Evolutionary conservation across 768 basidiomycete species (phyloP), one percentile per base, ranked within the genome.

Genomic region (Pleurotus citrinopileatus): DNA sequence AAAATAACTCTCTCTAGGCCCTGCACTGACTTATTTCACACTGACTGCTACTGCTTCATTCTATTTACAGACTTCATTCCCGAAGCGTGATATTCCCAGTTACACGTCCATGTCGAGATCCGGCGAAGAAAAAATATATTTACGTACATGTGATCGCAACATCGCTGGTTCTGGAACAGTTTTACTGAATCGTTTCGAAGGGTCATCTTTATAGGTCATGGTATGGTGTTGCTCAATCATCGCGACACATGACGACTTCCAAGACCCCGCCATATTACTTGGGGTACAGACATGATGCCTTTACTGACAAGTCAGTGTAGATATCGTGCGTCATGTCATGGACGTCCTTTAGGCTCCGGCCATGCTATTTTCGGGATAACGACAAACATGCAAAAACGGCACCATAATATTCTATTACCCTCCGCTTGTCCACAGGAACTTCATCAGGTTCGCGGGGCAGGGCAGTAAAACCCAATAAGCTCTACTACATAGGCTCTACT

Each of bases 81-180:
- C 34, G 48, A 51, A 37, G 32, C 22, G 20, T 51, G 48, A 38
- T 51, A 26, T 17, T 7, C 48, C 29, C 32, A 34, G 32, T 34
- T 51, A 12, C 38, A 32, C 13, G 15, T 20, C 34, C 48, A 23
- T 51, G 34, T 36, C 48, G 34, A 51, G 48, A 51, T 51, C 48
- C 48, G 48, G 34, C 29, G 23, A 47, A n/a, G n/a, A 37, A 51
- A 51, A 32, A 51, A 51, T 22, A 51, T 23, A 19, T 17, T 51
- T 51, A 51, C 48, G 48, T 51, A 51, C 48, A 51, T 51, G 48
- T 51, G 48, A 51, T 51, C 48, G 20, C 29, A n/a, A 23, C 48
- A 51, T 51, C 48, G 48, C 34, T 51, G 19, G 32, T 38, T 51
- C 48, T 37, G 32, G 48, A 36, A 10, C 48, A 13, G 22, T 37